phyloP scores from a whole-genome alignment of 805 yeast species.

The Pichia cephalocereana region DNA sequence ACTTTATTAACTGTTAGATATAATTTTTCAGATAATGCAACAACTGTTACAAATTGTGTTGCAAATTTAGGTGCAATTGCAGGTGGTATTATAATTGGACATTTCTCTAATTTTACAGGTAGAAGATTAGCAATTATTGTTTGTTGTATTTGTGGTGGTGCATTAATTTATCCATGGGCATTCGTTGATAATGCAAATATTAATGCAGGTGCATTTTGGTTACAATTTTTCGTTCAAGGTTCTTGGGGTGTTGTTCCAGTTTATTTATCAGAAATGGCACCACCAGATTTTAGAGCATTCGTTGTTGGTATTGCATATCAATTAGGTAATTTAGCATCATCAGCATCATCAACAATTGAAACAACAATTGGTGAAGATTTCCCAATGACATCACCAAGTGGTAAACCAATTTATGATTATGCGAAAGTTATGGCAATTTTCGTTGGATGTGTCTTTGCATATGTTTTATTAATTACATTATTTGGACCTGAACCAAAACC shows the following conservation, averaged over 20 bases:
- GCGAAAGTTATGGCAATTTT: constrained; percentile 59
- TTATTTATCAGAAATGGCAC: constrained; percentile 52
- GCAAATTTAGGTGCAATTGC: constrained; percentile 50
- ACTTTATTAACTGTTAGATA: constrained; percentile 42
- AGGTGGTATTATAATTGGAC: constrained; percentile 51
- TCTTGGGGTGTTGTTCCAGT: constrained; percentile 63
- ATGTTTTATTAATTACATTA: constrained; percentile 38
- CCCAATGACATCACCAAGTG: constrained; percentile 29
- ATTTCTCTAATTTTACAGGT: constrained; percentile 44
- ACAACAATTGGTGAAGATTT: constrained; percentile 51
- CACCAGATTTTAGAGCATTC: constrained; percentile 54
- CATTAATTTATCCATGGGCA: constrained; percentile 57
- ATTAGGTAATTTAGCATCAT: constrained; percentile 57
- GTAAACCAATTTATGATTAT: constrained; percentile 35
- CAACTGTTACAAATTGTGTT: constrained; percentile 48
- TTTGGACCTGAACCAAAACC: constrained; percentile 52
- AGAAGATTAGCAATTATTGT: constrained; percentile 44
- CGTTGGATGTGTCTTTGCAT: constrained; percentile 53
- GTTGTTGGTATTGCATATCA: constrained; percentile 59
- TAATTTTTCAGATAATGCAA: constrained; percentile 30
- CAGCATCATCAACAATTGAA: constrained; percentile 64
- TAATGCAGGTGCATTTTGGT: constrained; percentile 51
- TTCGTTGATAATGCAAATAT: constrained; percentile 37
- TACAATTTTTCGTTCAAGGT: constrained; percentile 59
- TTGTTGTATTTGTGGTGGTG: constrained; percentile 49